Conservation (phyloP, 352 stramenopile species). For the Phytophthora tentaculata region DNA sequence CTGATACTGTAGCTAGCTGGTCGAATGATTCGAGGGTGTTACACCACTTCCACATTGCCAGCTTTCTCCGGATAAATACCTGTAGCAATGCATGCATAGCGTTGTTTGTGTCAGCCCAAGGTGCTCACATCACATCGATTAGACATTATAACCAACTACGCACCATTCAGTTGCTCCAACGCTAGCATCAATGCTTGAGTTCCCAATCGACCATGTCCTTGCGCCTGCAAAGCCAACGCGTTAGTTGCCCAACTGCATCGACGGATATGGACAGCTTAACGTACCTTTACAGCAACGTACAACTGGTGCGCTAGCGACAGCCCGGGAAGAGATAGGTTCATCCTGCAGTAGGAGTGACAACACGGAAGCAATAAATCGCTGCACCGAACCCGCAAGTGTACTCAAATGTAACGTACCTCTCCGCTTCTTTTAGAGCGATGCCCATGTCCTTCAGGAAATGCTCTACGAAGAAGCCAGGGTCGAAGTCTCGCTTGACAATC, state of each 20-base stretch:
- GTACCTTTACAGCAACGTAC: conserved; percentile 85
- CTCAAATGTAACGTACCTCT: conserved; percentile 62
- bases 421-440: conserved; percentile 88
- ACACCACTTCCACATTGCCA: conserved; percentile 51
- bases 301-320: conserved; percentile 87
- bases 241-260: conserved; percentile 13
- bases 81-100: conserved; percentile 19
- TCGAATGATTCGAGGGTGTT: conserved; percentile 17
- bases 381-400: too few relatives aligned
- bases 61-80: conserved; percentile 55
- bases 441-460: conserved; percentile 93
- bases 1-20: conserved; percentile 1
- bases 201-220: conserved; percentile 80
- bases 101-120: conserved; percentile 2
- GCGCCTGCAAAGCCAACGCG: conserved; percentile 46
- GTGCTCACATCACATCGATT: neutral
- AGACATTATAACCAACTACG: neutral
- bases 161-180: conserved; percentile 88
- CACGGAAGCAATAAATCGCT: neutral
- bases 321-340: conserved; percentile 87
- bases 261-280: neutral
- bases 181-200: conserved; percentile 89
- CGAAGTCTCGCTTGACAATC: conserved; percentile 89
- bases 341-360: conserved; percentile 41
- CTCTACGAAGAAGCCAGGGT: conserved; percentile 92